A percentile compares a stretch with the other conserved stretches of the same genome.
Evolutionary conservation across 192 early-diverging fungal genomes (phyloP).

Genomic region (Paraglomus occultum): DNA sequence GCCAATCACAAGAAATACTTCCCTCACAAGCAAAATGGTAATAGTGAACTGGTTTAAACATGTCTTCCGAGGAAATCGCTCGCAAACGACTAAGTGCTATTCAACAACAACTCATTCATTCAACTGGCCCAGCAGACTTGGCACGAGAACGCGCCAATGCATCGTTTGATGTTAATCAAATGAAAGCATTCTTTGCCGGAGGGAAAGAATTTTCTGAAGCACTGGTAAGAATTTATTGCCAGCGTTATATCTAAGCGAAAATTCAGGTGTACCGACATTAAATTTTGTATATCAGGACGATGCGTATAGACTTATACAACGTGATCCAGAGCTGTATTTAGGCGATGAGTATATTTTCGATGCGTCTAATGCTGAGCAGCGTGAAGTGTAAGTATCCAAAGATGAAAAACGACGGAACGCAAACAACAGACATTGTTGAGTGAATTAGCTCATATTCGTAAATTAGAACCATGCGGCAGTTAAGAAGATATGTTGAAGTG

Average conservation of each 20-base stretch:
- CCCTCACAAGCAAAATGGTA: too few relatives aligned
- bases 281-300: constrained; percentile 27
- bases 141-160: constrained; percentile 52
- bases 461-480: constrained; percentile 52
- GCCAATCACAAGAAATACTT: too few relatives aligned
- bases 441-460: not conserved
- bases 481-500: constrained; percentile 42
- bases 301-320: constrained; percentile 48
- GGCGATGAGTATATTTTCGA: constrained; percentile 50
- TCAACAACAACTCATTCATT: constrained; percentile 41
- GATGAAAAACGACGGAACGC: not conserved
- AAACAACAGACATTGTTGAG: not conserved
- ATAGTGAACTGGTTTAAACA: too few relatives aligned
- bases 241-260: not conserved
- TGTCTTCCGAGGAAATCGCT: constrained; percentile 23
- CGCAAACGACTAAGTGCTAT: constrained; percentile 37
- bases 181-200: constrained; percentile 47
- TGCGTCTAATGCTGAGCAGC: constrained; percentile 43
- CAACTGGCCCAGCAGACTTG: constrained; percentile 51
- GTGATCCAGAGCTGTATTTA: constrained; percentile 52
- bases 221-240: constrained; percentile 33
- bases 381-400: constrained; percentile 47
- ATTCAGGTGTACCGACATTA: too few relatives aligned
- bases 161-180: constrained; percentile 49
- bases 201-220: constrained; percentile 46